Base-by-base conservation (phyloP, 1,284 basidiomycete species). In the Ustilago trichophora region DNA sequence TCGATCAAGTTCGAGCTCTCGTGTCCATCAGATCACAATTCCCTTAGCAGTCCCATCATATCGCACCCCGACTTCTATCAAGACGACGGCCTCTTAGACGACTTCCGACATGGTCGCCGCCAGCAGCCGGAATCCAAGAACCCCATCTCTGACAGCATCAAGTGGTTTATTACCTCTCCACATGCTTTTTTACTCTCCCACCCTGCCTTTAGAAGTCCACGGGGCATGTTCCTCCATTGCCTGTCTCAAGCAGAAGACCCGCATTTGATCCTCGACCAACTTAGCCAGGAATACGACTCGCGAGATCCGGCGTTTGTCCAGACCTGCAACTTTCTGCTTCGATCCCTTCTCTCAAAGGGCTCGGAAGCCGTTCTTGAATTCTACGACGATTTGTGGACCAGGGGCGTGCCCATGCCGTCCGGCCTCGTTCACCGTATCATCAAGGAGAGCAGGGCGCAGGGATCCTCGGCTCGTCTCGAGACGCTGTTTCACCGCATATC, bases 341-440 rank as follows among this genome's bases (percentile, higher is more conserved):
- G 64, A 22, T 47, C 64, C 2, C 21, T 58, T 7, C 19, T 56
- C 12, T 41, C 49, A 27, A 44, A 31, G 10, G 44, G 47, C 29
- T 16, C 43, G 7, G 49, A 60, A 26, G 34, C 43, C 11, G 56
- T 57, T 6, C 35, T 60, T 11, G 44, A 48, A n/a, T 32, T 60
- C 10, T 67, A 60, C 32, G 52, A 67, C 15, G 57, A 56, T 9
- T 18, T 67, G 15, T 66, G 63, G 63, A 50, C 56, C n/a, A 45
- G 51, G 12, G 63, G 47, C 13, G 43, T 66, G 6, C 47, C 52
- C 12, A 19, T 67, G n/a, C 29, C 52, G 0, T 8, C 29, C 31
- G 26, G 6, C 6, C 19, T 60, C n/a, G 22, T 60, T 27, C 10
- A 22, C 8, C 34, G 37, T 12, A 15, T 60, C 34, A 47, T 56